Evolutionary conservation across 148 eudicot species (phyloP).

Genomic region (Cornus suecica): DNA sequence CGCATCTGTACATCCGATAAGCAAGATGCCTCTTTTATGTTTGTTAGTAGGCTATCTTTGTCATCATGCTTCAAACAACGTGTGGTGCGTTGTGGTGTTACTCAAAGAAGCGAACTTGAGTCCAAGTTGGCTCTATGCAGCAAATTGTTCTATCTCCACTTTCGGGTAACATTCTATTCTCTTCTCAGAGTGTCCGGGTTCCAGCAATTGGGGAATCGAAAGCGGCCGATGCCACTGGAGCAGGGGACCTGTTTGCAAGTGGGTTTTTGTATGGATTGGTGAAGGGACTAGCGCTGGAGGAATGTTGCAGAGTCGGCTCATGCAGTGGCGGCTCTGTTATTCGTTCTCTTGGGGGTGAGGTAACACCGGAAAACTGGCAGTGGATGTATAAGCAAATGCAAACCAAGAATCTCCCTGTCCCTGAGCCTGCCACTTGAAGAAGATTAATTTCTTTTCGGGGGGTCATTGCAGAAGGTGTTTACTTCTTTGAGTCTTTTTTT

Average conservation of each 20-base stretch:
- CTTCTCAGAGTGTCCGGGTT: slow-evolving; percentile 55
- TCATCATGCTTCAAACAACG: too few species aligned
- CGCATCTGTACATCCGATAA: too few species aligned
- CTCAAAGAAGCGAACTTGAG: neutral
- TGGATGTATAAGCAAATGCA: slow-evolving; percentile 97
- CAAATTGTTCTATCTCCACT: too few species aligned
- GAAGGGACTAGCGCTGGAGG: slow-evolving; percentile 75
- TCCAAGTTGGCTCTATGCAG: neutral
- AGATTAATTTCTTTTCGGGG: neutral
- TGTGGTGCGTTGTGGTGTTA: too few species aligned
- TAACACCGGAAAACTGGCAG: slow-evolving; percentile 78
- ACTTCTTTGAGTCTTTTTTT: neutral
- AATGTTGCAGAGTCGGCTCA: slow-evolving; percentile 84
- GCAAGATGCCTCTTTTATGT: too few species aligned
- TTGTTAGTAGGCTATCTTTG: too few species aligned
- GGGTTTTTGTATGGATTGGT: slow-evolving; percentile 91
- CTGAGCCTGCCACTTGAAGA: slow-evolving; percentile 18
- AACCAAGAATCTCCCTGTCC: slow-evolving; percentile 65
- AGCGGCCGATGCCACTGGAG: slow-evolving; percentile 87
- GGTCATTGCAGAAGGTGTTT: neutral
- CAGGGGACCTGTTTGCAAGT: slow-evolving; percentile 94
- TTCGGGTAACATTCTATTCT: neutral
- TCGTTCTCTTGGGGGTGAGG: slow-evolving; percentile 89
- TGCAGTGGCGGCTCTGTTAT: slow-evolving; percentile 96
- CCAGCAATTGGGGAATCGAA: slow-evolving; percentile 79